phyloP scores from a whole-genome alignment of 202 grass and related monocot genomes.

The Zizania palustris region DNA sequence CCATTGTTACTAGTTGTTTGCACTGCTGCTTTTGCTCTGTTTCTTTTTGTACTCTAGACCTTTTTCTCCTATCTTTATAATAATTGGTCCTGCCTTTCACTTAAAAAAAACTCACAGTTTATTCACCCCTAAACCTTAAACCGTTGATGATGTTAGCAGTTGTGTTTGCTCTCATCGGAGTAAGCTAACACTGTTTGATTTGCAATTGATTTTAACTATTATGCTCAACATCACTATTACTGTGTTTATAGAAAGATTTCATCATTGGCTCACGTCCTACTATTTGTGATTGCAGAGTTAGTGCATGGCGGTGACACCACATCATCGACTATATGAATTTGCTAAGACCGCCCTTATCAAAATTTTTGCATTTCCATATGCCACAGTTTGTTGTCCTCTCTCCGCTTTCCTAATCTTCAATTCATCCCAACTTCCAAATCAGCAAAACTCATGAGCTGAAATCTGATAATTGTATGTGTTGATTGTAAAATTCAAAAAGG shows the following conservation, averaged over 20 bases:
- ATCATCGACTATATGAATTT: conserved; percentile 67
- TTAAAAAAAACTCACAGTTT: neutral
- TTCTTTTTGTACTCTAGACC: no score
- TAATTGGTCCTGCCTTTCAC: no score
- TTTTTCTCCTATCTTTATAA: no score
- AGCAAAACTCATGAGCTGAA: neutral
- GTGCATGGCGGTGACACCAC: conserved; percentile 31
- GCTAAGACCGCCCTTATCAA: conserved; percentile 67
- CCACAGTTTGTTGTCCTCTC: conserved; percentile 50
- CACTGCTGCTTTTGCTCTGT: no score
- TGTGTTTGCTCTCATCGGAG: neutral
- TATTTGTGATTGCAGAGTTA: conserved; percentile 27
- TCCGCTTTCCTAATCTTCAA: conserved; percentile 9
- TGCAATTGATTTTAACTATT: neutral
- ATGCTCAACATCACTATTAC: neutral
- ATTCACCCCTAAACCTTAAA: neutral
- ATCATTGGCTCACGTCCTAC: neutral
- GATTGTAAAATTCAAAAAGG: conserved; percentile 42
- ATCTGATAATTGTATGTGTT: conserved; percentile 15
- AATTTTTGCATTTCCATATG: conserved; percentile 81
- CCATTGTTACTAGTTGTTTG: no score
- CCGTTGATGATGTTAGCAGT: neutral
- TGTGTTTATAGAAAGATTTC: neutral
- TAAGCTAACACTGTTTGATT: neutral
- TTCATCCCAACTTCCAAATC: neutral